A percentile compares a stretch with the other conserved stretches of the same genome.
These are phyloP conservation scores for Byssochlamys sp. DNA, from an alignment of 2,329 filamentous ascomycete species.

Conservation along the genomic window DNA sequence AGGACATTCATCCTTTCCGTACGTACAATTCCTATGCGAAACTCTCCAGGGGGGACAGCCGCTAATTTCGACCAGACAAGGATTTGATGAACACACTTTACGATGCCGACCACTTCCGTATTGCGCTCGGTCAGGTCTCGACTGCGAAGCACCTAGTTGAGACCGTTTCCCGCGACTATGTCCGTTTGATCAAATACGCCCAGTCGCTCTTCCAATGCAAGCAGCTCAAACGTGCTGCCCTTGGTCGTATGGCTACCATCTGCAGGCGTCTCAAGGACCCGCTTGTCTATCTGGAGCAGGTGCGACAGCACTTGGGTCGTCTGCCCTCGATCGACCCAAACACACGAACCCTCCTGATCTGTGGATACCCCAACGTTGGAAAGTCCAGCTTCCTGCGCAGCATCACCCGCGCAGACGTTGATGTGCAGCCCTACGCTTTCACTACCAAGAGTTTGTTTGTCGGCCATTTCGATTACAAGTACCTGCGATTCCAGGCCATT, in stretches of 20 bases:
- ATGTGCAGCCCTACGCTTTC: constrained; percentile 96
- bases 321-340: constrained; percentile 97
- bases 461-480: constrained; percentile 96
- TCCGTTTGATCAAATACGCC: constrained; percentile 90
- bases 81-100: constrained; percentile 94
- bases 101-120: constrained; percentile 94
- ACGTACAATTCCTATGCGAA: constrained; percentile 27
- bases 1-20: constrained; percentile 93
- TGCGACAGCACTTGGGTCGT: constrained; percentile 92
- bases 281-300: constrained; percentile 88
- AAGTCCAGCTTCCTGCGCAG: constrained; percentile 93
- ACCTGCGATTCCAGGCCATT: constrained; percentile 80
- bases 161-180: constrained; percentile 90
- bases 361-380: constrained; percentile 93
- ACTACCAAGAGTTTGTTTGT: constrained; percentile 96
- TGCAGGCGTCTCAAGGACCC: constrained; percentile 91
- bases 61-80: constrained; percentile 43
- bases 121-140: constrained; percentile 88
- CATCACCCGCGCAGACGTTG: constrained; percentile 87
- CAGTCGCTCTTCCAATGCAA: constrained; percentile 98
- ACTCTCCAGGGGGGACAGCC: constrained; percentile 9
- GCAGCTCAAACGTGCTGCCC: constrained; percentile 88
- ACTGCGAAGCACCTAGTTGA: constrained; percentile 95
- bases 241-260: constrained; percentile 97
- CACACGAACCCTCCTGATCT: constrained; percentile 88